phyloP scores from a whole-genome alignment of 768 basidiomycete genomes.

The Tricholoma bakamatsutake region DNA sequence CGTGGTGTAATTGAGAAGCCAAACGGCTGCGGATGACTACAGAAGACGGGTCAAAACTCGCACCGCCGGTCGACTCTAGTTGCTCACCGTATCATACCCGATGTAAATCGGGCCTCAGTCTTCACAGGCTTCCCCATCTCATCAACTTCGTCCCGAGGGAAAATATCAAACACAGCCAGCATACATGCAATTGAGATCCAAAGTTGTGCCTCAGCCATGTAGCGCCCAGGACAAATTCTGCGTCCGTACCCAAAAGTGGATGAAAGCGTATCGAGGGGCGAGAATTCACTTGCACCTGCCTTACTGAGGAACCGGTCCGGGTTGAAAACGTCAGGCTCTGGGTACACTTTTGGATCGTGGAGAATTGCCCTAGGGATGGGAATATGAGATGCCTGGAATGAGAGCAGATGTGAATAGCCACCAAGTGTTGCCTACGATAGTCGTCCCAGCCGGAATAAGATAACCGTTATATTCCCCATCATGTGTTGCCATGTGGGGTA shows the following conservation, averaged over 20 bases:
- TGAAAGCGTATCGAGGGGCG: slow-evolving; percentile 29
- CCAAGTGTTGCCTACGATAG: slow-evolving; percentile 39
- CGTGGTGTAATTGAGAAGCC: slow-evolving; percentile 27
- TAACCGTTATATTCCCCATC: slow-evolving; percentile 40
- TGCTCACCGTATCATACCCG: slow-evolving; percentile 39
- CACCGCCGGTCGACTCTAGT: background rate
- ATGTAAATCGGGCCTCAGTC: slow-evolving; percentile 29
- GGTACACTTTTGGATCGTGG: slow-evolving; percentile 40
- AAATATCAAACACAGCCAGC: slow-evolving; percentile 35
- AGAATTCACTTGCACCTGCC: slow-evolving; percentile 22
- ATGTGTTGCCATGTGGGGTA: slow-evolving; percentile 33
- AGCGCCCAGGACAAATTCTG: slow-evolving; percentile 43
- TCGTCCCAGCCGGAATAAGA: slow-evolving; percentile 39
- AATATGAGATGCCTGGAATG: background rate
- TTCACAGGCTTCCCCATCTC: slow-evolving; percentile 26
- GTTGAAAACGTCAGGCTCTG: slow-evolving; percentile 41
- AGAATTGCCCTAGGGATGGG: slow-evolving; percentile 37
- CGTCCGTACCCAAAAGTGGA: slow-evolving; percentile 38
- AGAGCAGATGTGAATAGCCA: slow-evolving; percentile 6
- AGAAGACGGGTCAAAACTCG: background rate
- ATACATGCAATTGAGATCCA: slow-evolving; percentile 43
- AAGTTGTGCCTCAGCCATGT: slow-evolving; percentile 37
- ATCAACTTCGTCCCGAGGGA: slow-evolving; percentile 24
- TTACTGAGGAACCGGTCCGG: slow-evolving; percentile 41
- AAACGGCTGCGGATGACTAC: slow-evolving; percentile 30